Conservation (phyloP, 1,139 yeast species). For the Lodderomyces jiufengensis region DNA sequence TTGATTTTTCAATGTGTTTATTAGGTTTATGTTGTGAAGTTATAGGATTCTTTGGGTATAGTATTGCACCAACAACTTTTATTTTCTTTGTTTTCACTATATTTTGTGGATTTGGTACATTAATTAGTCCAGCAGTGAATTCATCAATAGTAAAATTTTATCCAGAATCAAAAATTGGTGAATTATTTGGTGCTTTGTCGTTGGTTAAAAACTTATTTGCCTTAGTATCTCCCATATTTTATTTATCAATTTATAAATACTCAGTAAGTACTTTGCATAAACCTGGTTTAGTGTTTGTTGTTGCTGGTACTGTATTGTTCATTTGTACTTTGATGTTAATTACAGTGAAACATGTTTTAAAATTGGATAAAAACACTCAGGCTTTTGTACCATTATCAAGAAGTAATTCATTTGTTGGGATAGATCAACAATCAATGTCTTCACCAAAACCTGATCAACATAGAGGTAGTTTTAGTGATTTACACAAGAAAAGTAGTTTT, state of each 20-base stretch:
- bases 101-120: conserved; percentile 48
- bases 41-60: conserved; percentile 35
- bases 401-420: conserved; percentile 14
- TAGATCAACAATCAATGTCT: conserved; percentile 5
- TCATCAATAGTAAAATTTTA: conserved; percentile 37
- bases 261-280: conserved; percentile 17
- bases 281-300: conserved; percentile 19
- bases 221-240: conserved; percentile 25
- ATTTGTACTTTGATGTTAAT: conserved; percentile 11
- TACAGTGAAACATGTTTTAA: conserved; percentile 15
- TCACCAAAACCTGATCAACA: conserved; percentile 2
- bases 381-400: conserved; percentile 16
- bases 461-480: conserved; percentile 12
- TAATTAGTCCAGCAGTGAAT: conserved; percentile 31
- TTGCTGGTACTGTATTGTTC: conserved; percentile 11
- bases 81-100: conserved; percentile 21
- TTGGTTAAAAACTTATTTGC: conserved; percentile 29
- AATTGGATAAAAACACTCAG: conserved; percentile 9
- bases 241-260: conserved; percentile 29
- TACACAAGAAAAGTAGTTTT: conserved; percentile 18
- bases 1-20: conserved; percentile 44
- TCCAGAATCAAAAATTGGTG: conserved; percentile 39
- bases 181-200: conserved; percentile 38
- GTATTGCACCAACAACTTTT: conserved; percentile 17
- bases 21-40: conserved; percentile 35